Evolutionary conservation across 352 stramenopile genomes (phyloP).

Genomic region (Phytopythium helicoides): DNA sequence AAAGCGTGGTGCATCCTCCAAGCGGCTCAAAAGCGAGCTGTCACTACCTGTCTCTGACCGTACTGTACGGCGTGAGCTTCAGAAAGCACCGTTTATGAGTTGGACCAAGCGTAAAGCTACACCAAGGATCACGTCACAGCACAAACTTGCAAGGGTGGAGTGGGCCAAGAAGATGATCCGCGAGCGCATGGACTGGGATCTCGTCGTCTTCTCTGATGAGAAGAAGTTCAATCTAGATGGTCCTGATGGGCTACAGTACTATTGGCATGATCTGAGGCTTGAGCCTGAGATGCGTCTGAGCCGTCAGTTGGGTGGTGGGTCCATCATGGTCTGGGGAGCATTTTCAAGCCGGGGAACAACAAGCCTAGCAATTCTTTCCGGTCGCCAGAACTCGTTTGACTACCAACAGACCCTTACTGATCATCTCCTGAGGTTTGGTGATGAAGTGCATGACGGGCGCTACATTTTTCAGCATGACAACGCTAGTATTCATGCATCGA

Average conservation of each 20-base stretch:
- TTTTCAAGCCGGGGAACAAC: no score
- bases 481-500: neutral
- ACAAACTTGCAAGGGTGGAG: neutral
- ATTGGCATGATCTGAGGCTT: no score
- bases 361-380: no score
- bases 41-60: neutral
- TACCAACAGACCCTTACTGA: neutral
- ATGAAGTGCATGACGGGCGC: neutral
- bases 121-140: neutral
- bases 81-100: neutral
- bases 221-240: no score
- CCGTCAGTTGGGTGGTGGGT: no score
- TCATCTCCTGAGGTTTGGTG: neutral
- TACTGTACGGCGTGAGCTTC: neutral
- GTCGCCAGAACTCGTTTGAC: no score
- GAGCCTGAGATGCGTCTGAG: no score
- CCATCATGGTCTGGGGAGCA: no score
- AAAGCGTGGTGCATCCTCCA: neutral
- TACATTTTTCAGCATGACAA: constrained; percentile 1
- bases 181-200: neutral
- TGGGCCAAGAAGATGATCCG: neutral
- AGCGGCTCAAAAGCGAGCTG: neutral
- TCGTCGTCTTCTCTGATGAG: no score
- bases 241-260: no score
- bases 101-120: neutral